Percentiles rank a stretch among this genome's conserved stretches.
These are phyloP conservation scores for Carex myosuroides DNA, from an alignment of 176 grass and related monocot species.

Conservation along the genomic window DNA sequence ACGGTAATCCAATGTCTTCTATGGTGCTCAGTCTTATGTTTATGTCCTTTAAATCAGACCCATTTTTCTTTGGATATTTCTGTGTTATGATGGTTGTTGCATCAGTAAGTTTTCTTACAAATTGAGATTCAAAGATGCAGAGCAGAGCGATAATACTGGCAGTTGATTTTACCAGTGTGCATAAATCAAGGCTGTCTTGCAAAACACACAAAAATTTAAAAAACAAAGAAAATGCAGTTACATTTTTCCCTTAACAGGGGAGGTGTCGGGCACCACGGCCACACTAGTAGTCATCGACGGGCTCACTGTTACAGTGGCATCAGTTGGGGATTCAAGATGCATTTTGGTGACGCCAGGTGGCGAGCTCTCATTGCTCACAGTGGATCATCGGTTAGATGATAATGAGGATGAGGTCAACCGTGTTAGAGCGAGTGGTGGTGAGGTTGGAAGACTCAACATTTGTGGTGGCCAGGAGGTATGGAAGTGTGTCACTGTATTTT, in stretches of 20 bases:
- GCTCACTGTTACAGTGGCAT: slow-evolving; percentile 82
- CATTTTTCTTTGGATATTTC: neutral
- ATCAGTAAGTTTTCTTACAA: neutral
- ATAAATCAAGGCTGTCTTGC: neutral
- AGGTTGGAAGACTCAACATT: slow-evolving; percentile 85
- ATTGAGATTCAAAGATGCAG: neutral
- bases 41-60: neutral
- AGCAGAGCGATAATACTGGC: neutral
- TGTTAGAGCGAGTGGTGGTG: slow-evolving; percentile 82
- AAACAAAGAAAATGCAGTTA: neutral
- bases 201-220: neutral
- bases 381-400: slow-evolving; percentile 88
- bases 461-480: slow-evolving; percentile 84
- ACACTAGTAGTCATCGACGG: slow-evolving; percentile 84
- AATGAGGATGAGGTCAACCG: slow-evolving; percentile 86
- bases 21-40: neutral
- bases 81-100: neutral
- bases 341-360: slow-evolving; percentile 70
- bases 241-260: slow-evolving; percentile 33
- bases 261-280: slow-evolving; percentile 83
- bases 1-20: neutral
- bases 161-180: neutral
- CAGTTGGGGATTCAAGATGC: slow-evolving; percentile 91
- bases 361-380: slow-evolving; percentile 69
- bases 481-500: neutral